Percentiles rank a stretch among this genome's conserved stretches.
phyloP scores from a whole-genome alignment of 805 yeast genomes.

The Ogataea methanolica region DNA sequence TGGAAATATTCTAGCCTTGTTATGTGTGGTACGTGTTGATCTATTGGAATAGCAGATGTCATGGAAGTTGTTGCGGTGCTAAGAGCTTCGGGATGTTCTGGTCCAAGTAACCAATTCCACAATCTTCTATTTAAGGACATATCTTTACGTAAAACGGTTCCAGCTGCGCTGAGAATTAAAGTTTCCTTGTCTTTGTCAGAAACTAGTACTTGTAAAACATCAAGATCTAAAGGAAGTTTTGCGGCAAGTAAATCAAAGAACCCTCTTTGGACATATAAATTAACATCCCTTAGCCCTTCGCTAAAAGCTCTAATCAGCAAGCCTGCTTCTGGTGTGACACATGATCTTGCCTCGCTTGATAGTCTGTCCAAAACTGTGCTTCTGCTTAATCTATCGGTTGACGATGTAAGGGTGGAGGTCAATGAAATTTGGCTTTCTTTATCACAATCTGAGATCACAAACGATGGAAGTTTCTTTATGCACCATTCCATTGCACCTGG shows the following conservation, averaged over 20 bases:
- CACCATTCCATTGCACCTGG: slow-evolving; percentile 83
- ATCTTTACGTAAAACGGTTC: slow-evolving; percentile 73
- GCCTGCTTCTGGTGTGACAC: slow-evolving; percentile 76
- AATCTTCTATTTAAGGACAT: slow-evolving; percentile 92
- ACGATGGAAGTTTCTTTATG: slow-evolving; percentile 57
- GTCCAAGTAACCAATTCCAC: slow-evolving; percentile 92
- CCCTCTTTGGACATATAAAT: slow-evolving; percentile 78
- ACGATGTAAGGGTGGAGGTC: too few species aligned
- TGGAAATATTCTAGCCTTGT: slow-evolving; percentile 54
- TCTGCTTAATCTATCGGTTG: slow-evolving; percentile 13
- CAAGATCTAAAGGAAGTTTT: slow-evolving; percentile 61
- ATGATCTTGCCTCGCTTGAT: slow-evolving; percentile 45
- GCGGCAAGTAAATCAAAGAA: slow-evolving; percentile 75
- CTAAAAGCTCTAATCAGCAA: slow-evolving; percentile 70
- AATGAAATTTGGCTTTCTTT: too few species aligned
- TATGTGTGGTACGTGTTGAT: slow-evolving; percentile 9
- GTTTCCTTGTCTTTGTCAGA: slow-evolving; percentile 50
- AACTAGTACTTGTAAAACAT: slow-evolving; percentile 44
- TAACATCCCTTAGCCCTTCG: slow-evolving; percentile 60
- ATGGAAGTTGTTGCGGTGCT: slow-evolving; percentile 5
- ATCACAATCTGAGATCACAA: slow-evolving; percentile 21
- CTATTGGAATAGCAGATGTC: background rate
- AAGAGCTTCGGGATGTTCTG: slow-evolving; percentile 38
- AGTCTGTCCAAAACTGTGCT: slow-evolving; percentile 17
- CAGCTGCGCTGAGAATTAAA: slow-evolving; percentile 58